phyloP scores from a whole-genome alignment of 257 asterid genomes.

The Solanum appendiculatum region DNA sequence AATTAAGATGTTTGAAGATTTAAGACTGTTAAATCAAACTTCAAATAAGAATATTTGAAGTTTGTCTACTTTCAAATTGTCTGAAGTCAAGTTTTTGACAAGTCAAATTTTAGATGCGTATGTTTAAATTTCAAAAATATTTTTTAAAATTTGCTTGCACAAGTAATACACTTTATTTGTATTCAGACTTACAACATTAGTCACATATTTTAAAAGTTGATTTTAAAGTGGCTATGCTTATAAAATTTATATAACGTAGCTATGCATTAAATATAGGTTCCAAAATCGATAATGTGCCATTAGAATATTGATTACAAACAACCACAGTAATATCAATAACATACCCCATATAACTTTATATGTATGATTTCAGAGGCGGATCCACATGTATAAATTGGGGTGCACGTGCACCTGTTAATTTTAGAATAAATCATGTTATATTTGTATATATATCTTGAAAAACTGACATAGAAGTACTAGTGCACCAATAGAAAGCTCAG shows the following conservation, averaged over 20 bases:
- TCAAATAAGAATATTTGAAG: too few relatives aligned
- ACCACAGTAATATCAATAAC: neutral
- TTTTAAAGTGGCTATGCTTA: neutral
- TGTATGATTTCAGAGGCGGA: accelerated
- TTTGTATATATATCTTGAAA: too few relatives aligned
- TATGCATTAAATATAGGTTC: neutral
- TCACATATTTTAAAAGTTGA: neutral
- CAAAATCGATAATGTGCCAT: neutral
- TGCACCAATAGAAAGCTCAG: neutral
- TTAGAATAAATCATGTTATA: too few relatives aligned
- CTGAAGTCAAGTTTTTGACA: accelerated
- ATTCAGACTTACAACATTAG: neutral
- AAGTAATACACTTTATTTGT: neutral
- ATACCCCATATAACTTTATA: too few relatives aligned
- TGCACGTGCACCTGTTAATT: accelerated
- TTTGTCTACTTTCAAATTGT: neutral
- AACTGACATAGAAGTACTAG: too few relatives aligned
- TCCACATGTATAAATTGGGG: accelerated
- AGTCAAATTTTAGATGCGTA: accelerated
- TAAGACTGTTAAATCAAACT: too few relatives aligned
- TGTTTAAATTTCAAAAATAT: neutral
- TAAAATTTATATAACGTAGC: neutral
- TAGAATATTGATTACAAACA: neutral
- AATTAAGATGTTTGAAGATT: too few relatives aligned
- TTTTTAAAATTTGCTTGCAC: neutral